These are phyloP conservation scores for Clathrus columnatus DNA, from an alignment of 768 basidiomycete species.

Conservation along the genomic window DNA sequence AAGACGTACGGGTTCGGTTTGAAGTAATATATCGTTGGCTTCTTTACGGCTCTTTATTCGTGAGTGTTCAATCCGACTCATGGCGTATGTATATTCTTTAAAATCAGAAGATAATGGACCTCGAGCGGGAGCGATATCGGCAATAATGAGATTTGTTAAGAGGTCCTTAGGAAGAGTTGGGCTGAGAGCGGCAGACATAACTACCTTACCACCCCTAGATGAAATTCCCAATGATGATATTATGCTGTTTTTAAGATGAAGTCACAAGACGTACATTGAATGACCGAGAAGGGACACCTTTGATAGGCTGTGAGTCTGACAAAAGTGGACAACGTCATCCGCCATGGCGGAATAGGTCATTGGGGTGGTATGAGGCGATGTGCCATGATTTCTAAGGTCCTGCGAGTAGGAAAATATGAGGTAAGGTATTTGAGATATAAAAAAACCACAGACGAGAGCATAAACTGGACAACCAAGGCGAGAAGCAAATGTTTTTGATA, in stretches of 20 bases:
- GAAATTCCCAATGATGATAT: not conserved
- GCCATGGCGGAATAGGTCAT: conserved; percentile 80
- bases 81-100: conserved; percentile 52
- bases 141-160: conserved; percentile 56
- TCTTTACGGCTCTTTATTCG: conserved; percentile 53
- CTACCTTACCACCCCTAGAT: conserved; percentile 76
- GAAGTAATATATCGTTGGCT: conserved; percentile 55
- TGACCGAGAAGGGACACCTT: conserved; percentile 77
- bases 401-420: conserved; percentile 19
- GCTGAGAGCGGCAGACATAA: conserved; percentile 55
- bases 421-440: not conserved
- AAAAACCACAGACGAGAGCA: conserved; percentile 38
- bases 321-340: conserved; percentile 62
- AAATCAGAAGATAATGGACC: conserved; percentile 57
- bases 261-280: conserved; percentile 58
- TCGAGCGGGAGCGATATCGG: conserved; percentile 72
- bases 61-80: conserved; percentile 62
- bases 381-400: conserved; percentile 89
- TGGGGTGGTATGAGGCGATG: conserved; percentile 63
- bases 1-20: conserved; percentile 51
- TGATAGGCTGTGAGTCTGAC: conserved; percentile 41
- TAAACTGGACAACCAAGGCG: conserved; percentile 64
- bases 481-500: conserved; percentile 66
- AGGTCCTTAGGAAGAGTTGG: conserved; percentile 32
- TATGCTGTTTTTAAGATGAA: not conserved